phyloP scores from a whole-genome alignment of 2,329 filamentous ascomycete species.

The Penicillium sp. region DNA sequence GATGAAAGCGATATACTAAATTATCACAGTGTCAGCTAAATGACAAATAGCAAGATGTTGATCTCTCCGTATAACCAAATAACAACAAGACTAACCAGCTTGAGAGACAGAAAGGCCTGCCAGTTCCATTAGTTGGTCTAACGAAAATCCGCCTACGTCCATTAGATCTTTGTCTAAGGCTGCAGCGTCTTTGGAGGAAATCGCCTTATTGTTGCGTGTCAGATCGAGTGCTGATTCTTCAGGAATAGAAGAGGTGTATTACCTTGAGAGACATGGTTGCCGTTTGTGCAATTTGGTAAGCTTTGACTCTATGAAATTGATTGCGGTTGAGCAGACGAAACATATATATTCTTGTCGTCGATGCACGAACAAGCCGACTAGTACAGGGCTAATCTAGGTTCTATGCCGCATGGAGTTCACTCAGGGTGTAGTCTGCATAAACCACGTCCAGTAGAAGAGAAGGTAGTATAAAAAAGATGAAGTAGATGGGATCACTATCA shows the following conservation, averaged over 20 bases:
- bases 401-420: background rate
- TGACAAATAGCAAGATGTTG: background rate
- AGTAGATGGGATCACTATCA: slow-evolving; percentile 13
- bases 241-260: background rate
- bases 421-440: background rate
- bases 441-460: background rate
- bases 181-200: slow-evolving; percentile 81
- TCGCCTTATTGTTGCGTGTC: slow-evolving; percentile 55
- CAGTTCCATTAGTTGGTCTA: slow-evolving; percentile 96
- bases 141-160: slow-evolving; percentile 77
- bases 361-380: background rate
- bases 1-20: slow-evolving; percentile 78
- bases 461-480: background rate
- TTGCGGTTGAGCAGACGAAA: slow-evolving; percentile 18
- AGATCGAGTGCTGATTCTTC: background rate
- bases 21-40: background rate
- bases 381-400: background rate
- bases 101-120: slow-evolving; percentile 91
- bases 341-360: slow-evolving; percentile 21
- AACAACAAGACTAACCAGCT: slow-evolving; percentile 54
- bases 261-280: slow-evolving; percentile 42
- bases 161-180: slow-evolving; percentile 92
- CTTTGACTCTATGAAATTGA: slow-evolving; percentile 3
- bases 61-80: background rate
- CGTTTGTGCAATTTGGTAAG: slow-evolving; percentile 25